These are phyloP conservation scores for Jaminaea rosea DNA, from an alignment of 1,284 basidiomycete species.

Conservation along the genomic window DNA sequence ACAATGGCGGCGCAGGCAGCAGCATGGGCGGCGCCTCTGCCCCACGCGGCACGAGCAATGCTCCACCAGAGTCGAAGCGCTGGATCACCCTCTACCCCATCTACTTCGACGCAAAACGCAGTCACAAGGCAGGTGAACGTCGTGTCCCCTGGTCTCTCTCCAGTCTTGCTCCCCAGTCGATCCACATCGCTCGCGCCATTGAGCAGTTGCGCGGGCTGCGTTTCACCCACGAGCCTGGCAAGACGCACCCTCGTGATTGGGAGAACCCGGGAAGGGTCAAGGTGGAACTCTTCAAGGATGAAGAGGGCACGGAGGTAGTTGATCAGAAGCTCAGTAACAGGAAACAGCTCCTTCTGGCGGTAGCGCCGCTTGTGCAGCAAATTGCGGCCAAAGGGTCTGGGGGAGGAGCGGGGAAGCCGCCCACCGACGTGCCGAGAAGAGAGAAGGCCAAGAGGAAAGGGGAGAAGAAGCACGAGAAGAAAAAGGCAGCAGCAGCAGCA, in stretches of 20 bases:
- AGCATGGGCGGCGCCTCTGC: slow-evolving; percentile 5
- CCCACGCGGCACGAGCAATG: slow-evolving; percentile 1
- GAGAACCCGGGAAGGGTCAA: slow-evolving; percentile 73
- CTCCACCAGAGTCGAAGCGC: slow-evolving; percentile 50
- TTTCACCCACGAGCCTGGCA: slow-evolving; percentile 72
- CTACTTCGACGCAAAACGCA: slow-evolving; percentile 89
- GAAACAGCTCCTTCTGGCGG: slow-evolving; percentile 4
- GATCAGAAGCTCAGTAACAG: slow-evolving; percentile 55
- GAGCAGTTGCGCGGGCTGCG: slow-evolving; percentile 64
- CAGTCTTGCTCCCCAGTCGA: slow-evolving; percentile 88
- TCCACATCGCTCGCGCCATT: slow-evolving; percentile 78
- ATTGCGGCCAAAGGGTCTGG: too few relatives aligned
- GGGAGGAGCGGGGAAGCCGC: too few relatives aligned
- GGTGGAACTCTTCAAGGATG: slow-evolving; percentile 71
- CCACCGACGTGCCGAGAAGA: slow-evolving; percentile 52
- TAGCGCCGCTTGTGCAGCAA: background rate
- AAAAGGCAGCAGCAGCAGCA: slow-evolving; percentile 29
- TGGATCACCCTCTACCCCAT: slow-evolving; percentile 94
- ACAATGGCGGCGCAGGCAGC: slow-evolving; percentile 15
- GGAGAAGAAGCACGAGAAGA: slow-evolving; percentile 28
- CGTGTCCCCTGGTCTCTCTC: slow-evolving; percentile 69
- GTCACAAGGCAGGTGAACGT: slow-evolving; percentile 70
- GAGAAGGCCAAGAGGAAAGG: slow-evolving; percentile 53
- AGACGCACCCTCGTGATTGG: slow-evolving; percentile 88
- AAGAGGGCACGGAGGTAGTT: slow-evolving; percentile 66